Evolutionary conservation across 129 eudicot species (phyloP), one percentile per base, ranked within the genome.

Genomic region (Saussurea involucrata): DNA sequence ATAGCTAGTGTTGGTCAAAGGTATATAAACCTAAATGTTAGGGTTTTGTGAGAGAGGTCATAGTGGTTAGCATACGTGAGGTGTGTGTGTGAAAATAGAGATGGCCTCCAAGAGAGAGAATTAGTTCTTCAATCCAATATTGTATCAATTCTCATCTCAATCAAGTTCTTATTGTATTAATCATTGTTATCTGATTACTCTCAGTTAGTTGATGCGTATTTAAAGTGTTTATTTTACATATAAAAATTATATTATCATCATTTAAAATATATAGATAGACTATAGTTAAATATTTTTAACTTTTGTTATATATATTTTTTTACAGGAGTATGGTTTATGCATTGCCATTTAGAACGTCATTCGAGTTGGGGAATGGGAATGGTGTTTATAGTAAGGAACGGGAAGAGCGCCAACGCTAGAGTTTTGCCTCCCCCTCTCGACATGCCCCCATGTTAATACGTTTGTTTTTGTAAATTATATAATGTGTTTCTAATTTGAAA

Each of bases 261-360:
- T 63, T 21, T 63, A 24, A 8, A 22, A 6, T 63, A 58, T 17
- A 17, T 27, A n/a, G 1, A 58, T 21, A 63, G 8, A 24, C 15
- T 24, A 20, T 28, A 49, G 9, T 5, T 53, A 9, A 31, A 10
- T 24, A 15, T 4, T 7, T 22, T 18, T 55, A 53, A 20, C 8
- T 3, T 18, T 18, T 24, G 4, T 8, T 28, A 31, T 34, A 4
- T 24, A 27, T 27, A 27, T 34, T 9, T 63, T 67, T 67, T 0
- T 31, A 8, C 80, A 90, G 96, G 96, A 34, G 97, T 91, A 2
- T 91, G 97, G 97, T 88, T 84, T 6, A 82, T 91, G 93, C 97
- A 91, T 55, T 91, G 97, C 75, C 97, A 88, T 82, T 17, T 88
- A 0, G 93, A 91, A 63, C 84, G 91, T 18, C 97, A 91, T 46